Conservation (phyloP, 1,284 basidiomycete genomes). For the Cryptococcus sp. region DNA sequence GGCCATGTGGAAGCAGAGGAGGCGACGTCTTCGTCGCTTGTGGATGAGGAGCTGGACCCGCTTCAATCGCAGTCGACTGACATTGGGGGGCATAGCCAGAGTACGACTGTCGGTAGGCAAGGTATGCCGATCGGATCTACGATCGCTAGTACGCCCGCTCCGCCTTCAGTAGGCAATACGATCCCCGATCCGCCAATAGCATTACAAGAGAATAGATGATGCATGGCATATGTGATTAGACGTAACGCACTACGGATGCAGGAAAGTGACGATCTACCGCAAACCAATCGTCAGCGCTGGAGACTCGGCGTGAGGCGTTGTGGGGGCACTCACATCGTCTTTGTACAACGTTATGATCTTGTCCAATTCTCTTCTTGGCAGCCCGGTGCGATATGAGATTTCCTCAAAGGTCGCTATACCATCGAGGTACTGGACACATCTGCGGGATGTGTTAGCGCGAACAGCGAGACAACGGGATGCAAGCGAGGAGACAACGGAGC, state of each 20-base stretch:
- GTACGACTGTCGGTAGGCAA: background rate
- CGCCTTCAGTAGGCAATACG: background rate
- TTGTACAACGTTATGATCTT: slow-evolving; percentile 39
- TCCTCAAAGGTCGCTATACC: slow-evolving; percentile 51
- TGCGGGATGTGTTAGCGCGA: slow-evolving; percentile 8
- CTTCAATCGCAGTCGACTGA: too few species aligned
- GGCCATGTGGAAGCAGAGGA: too few species aligned
- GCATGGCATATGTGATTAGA: background rate
- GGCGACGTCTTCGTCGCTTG: too few species aligned
- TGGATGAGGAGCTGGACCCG: too few species aligned
- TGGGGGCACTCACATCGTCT: slow-evolving; percentile 48
- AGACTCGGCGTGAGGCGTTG: background rate
- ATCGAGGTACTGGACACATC: slow-evolving; percentile 52
- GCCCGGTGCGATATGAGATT: slow-evolving; percentile 49
- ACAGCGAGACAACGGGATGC: too few species aligned
- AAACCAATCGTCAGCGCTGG: slow-evolving; percentile 1
- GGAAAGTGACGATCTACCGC: slow-evolving; percentile 40
- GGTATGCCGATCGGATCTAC: slow-evolving; percentile 33
- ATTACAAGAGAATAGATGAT: slow-evolving; percentile 3
- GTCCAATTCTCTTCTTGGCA: slow-evolving; percentile 45
- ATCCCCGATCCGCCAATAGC: background rate
- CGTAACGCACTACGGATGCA: slow-evolving; percentile 36
- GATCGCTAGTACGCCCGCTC: slow-evolving; percentile 27
- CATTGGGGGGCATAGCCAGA: too few species aligned
- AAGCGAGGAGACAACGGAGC: too few species aligned